A percentile compares a stretch with the other conserved stretches of the same genome.
These are phyloP conservation scores for Bipolaris cookei DNA, from an alignment of 2,329 filamentous ascomycete genomes.

Conservation along the genomic window DNA sequence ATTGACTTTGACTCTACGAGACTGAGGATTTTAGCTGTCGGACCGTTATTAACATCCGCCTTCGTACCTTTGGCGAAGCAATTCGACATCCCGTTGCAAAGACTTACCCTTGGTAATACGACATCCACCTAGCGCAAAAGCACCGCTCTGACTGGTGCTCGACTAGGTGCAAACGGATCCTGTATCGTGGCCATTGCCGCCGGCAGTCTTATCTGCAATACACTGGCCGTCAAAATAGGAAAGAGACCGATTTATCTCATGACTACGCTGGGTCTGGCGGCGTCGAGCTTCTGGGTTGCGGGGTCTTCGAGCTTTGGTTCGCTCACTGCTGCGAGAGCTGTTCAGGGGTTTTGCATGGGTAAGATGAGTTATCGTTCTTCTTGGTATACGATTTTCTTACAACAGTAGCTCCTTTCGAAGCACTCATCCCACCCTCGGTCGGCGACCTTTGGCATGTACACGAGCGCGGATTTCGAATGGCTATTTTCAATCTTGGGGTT, in stretches of 20 bases:
- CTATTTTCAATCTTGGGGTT: conserved; percentile 35
- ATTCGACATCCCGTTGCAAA: conserved; percentile 28
- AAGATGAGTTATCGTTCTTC: not conserved
- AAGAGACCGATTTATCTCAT: conserved; percentile 29
- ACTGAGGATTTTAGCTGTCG: conserved; percentile 22
- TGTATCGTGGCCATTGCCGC: conserved; percentile 29
- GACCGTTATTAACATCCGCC: conserved; percentile 31
- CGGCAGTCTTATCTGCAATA: conserved; percentile 31
- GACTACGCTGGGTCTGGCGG: conserved; percentile 28
- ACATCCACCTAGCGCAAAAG: not conserved
- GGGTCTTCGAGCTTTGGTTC: conserved; percentile 30
- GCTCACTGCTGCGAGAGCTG: conserved; percentile 25
- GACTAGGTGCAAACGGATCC: conserved; percentile 27
- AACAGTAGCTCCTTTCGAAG: conserved; percentile 29
- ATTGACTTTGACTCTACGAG: not conserved
- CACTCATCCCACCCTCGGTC: conserved; percentile 33
- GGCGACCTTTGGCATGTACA: conserved; percentile 35
- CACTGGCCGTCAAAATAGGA: conserved; percentile 31
- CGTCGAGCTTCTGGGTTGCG: conserved; percentile 34
- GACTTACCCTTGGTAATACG: conserved; percentile 23
- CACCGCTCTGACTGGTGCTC: not conserved
- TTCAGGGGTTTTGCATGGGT: conserved; percentile 35
- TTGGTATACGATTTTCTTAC: not conserved
- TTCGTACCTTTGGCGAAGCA: conserved; percentile 29
- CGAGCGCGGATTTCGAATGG: conserved; percentile 32